These are phyloP conservation scores for Backusella mclennaniae DNA, from an alignment of 192 early-diverging fungal species.

Conservation along the genomic window DNA sequence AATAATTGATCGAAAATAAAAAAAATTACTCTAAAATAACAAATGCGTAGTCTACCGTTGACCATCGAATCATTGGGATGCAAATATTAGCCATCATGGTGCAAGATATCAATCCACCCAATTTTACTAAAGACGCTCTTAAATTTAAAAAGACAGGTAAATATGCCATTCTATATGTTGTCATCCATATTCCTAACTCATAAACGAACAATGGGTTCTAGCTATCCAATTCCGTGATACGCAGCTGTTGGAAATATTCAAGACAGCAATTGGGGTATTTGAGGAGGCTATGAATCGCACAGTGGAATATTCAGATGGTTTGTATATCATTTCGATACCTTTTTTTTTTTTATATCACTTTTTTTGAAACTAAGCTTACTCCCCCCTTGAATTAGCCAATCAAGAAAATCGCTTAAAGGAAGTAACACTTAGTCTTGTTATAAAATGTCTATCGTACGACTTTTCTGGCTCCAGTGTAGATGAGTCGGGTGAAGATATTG, in stretches of 20 bases:
- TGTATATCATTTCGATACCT: background rate
- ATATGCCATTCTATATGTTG: background rate
- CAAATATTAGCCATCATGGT: conserved; percentile 67
- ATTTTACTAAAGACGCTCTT: conserved; percentile 54
- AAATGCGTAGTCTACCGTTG: conserved; percentile 42
- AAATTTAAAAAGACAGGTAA: conserved; percentile 67
- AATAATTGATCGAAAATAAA: background rate
- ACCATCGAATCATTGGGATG: conserved; percentile 65
- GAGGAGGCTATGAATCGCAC: conserved; percentile 24
- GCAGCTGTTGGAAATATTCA: conserved; percentile 34
- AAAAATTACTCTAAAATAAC: background rate
- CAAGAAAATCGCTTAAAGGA: conserved; percentile 42
- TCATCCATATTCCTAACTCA: background rate
- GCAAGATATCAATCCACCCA: conserved; percentile 68
- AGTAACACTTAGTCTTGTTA: conserved; percentile 55
- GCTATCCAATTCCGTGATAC: conserved; percentile 44
- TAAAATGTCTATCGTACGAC: conserved; percentile 74
- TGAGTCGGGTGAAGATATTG: conserved; percentile 74
- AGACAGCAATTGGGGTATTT: conserved; percentile 35
- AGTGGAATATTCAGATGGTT: conserved; percentile 43
- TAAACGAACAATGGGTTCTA: background rate
- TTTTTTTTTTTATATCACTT: too few relatives aligned
- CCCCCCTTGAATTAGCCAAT: conserved; percentile 13
- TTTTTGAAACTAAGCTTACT: background rate
- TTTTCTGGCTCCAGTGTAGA: conserved; percentile 76